Evolutionary conservation across 1,284 basidiomycete species (phyloP).

Genomic region (Ustilago tritici): DNA sequence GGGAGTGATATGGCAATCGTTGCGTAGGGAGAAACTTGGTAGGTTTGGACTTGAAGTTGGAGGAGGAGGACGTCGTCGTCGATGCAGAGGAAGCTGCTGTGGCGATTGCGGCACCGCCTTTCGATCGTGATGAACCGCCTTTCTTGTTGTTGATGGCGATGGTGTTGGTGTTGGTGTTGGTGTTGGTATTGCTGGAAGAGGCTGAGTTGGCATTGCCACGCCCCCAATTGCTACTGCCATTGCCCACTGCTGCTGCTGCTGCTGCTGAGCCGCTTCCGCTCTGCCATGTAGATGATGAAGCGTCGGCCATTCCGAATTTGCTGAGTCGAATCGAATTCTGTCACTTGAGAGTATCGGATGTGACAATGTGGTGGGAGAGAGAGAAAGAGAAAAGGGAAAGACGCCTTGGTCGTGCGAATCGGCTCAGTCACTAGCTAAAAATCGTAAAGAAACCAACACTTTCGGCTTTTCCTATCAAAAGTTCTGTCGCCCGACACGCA

Average conservation of each 20-base stretch:
- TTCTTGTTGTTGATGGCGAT: conserved; percentile 12
- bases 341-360: background rate
- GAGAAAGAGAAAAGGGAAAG: background rate
- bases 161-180: conserved; percentile 4
- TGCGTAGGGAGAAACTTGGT: conserved; percentile 53
- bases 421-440: too few species aligned
- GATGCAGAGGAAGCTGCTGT: conserved; percentile 9
- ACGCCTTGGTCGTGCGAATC: background rate
- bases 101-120: conserved; percentile 6
- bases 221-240: conserved; percentile 23
- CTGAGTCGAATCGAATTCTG: background rate
- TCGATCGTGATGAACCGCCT: conserved; percentile 18
- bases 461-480: background rate
- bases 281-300: conserved; percentile 39
- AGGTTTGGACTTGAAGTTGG: conserved; percentile 36
- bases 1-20: conserved; percentile 37
- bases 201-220: conserved; percentile 21
- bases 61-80: conserved; percentile 9
- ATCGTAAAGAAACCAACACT: background rate
- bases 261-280: conserved; percentile 32
- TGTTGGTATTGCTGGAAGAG: conserved; percentile 1
- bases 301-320: conserved; percentile 29
- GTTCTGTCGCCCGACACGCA: conserved; percentile 2
- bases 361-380: background rate
- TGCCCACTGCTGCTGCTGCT: conserved; percentile 7